Base-by-base conservation (phyloP, 495 filamentous ascomycete genomes). In the Penicillium macrosclerotiorum region DNA sequence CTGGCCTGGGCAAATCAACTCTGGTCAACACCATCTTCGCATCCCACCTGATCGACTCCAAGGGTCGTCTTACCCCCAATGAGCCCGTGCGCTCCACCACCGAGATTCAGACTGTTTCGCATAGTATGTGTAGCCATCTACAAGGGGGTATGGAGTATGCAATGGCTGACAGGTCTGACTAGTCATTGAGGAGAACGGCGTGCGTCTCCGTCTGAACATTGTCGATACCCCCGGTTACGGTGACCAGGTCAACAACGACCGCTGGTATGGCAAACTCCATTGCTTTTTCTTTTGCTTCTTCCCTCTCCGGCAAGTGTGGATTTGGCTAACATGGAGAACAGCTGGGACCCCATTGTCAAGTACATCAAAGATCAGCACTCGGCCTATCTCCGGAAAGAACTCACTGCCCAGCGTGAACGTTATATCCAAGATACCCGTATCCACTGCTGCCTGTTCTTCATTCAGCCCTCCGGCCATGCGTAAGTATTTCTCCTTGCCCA, bases 311-410 rank as follows among this genome's bases (percentile, higher is more conserved):
- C n/a, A n/a, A n/a, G 14, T 17, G 29, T 37, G 23, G 25, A 36
- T 25, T n/a, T 20, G 34, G 52, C 63, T 72, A 63, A 70, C 53
- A 47, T 23, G 47, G 9, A 51, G 20, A 29, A 12, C 50, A 84
- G 80, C 72, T 89, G 85, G 85, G 85, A 89, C 59, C 86, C 94
- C 38, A 99, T 99, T 65, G 91, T 99, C 75, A 97, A 97, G 76
- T 99, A 99, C 74, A 99, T 99, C 80, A 99, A 99, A 79, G 94
- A 99, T 72, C 93, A 99, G 76, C 94, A 99, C 77, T 94, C 89
- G n/a, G 90, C 94, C 57, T 99, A 96, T 74, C 88, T 99, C 37
- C 87, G 94, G 68, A 99, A 99, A 78, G 93, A 99, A 65, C 90
- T 99, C 55, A 97, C 93, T n/a, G 93, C 93, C 54, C 94, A 99